Evolutionary conservation across 352 stramenopile species (phyloP), one percentile per base, ranked within the genome.

Genomic region (Phytophthora tubulina): DNA sequence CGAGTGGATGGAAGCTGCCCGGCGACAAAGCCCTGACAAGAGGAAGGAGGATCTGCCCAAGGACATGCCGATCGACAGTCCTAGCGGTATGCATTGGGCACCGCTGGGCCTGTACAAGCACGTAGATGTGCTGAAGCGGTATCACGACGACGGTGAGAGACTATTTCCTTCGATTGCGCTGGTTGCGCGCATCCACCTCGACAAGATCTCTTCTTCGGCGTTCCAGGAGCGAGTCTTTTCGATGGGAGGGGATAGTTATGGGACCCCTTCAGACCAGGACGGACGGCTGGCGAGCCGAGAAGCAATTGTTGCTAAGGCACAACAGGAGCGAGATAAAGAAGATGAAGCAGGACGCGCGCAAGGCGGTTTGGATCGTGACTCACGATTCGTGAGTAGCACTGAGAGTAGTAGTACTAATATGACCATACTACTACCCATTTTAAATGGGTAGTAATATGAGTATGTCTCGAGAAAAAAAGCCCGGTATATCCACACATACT

Each of bases 91-190:
- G 46, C 41, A 42, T 30, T 64, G 57, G 57, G 14, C 9, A 13
- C n/a, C 51, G 3, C n/a, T 69, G 42, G 52, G 27, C 0, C 41
- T 71, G 9, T 61, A 71, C n/a, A 31, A 51, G 9, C 63, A 67
- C 10, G 41, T 72, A 8, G 53, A 55, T 9, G 33, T 66, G 0
- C 6, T 71, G 30, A 13, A n/a, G 9, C 61, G 63, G 54, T 66
- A 66, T 42, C 45, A 39, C 1, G 63, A 66, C 6, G 32, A 52
- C 30, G 45, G 32, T n/a, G n/a, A n/a, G n/a, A n/a, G n/a, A n/a
- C 52, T 14, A 60, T 60, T 13, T n/a, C n/a, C 3, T 7, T 49
- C n/a, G 15, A 35, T 60, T 15, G 52, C 52, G 5, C 52, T n/a
- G n/a, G n/a, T n/a, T n/a, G n/a, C n/a, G n/a, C n/a, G n/a, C n/a